Conservation (phyloP, 352 stramenopile species). For the Phytophthora tentaculata region DNA sequence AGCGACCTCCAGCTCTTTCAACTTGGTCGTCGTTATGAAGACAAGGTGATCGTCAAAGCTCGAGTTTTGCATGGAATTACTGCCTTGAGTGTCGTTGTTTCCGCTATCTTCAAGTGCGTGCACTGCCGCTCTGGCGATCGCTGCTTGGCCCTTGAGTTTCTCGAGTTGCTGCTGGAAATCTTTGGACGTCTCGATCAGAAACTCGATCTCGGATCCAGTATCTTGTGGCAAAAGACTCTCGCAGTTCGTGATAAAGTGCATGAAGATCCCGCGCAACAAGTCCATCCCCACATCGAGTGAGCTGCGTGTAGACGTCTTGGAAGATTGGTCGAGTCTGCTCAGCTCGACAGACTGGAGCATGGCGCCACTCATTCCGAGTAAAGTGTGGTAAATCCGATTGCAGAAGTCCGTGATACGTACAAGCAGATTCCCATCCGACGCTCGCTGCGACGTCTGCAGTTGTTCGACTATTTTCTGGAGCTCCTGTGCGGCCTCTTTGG, state of each 20-base stretch:
- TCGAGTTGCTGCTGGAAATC: slow-evolving; percentile 55
- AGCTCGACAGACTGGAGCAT: slow-evolving; percentile 58
- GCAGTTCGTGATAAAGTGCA: slow-evolving; percentile 41
- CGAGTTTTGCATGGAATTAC: slow-evolving; percentile 18
- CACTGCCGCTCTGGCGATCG: slow-evolving; percentile 33
- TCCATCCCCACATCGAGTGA: slow-evolving; percentile 49
- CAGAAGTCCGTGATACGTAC: slow-evolving; percentile 37
- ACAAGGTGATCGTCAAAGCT: slow-evolving; percentile 52
- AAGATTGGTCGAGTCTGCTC: slow-evolving; percentile 23
- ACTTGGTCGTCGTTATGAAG: slow-evolving; percentile 42
- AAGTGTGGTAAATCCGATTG: slow-evolving; percentile 54
- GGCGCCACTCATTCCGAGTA: slow-evolving; percentile 56
- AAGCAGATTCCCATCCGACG: slow-evolving; percentile 25
- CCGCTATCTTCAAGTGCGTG: slow-evolving; percentile 15
- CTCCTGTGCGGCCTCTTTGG: slow-evolving; percentile 45
- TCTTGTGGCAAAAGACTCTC: slow-evolving; percentile 23
- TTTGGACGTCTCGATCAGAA: slow-evolving; percentile 42
- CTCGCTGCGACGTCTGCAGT: slow-evolving; percentile 32
- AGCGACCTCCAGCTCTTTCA: slow-evolving; percentile 40
- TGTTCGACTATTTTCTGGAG: slow-evolving; percentile 41
- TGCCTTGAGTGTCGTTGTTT: slow-evolving; percentile 16
- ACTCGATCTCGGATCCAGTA: slow-evolving; percentile 19
- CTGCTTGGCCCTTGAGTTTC: slow-evolving; percentile 60
- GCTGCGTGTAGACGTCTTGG: slow-evolving; percentile 14
- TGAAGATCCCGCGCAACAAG: slow-evolving; percentile 48